Evolutionary conservation across 495 filamentous ascomycete genomes (phyloP).

Genomic region (Niebla homalea): DNA sequence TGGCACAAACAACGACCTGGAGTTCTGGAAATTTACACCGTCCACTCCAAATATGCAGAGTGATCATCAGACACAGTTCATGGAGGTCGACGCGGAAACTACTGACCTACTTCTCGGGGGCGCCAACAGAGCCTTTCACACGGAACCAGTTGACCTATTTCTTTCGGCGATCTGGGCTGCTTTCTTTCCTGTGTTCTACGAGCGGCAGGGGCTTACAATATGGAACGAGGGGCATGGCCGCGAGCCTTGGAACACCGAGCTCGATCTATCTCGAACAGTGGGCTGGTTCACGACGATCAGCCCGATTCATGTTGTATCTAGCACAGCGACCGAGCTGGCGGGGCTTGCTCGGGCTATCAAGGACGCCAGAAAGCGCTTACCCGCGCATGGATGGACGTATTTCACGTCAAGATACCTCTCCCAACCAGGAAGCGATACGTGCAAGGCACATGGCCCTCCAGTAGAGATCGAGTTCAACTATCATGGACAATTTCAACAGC

Average conservation of each 20-base stretch:
- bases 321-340: conserved; percentile 11
- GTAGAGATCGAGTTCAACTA: conserved; percentile 45
- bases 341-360: conserved; percentile 16
- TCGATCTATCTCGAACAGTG: conserved; percentile 20
- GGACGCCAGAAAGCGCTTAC: conserved; percentile 14
- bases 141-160: neutral
- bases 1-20: no score
- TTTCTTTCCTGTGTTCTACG: conserved; percentile 34
- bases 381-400: conserved; percentile 23
- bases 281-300: conserved; percentile 23
- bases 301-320: conserved; percentile 13
- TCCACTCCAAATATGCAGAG: no score
- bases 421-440: no score
- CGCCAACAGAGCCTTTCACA: neutral
- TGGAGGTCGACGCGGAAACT: neutral
- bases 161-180: conserved; percentile 29
- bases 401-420: conserved; percentile 15
- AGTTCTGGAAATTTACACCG: no score
- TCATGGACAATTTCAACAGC: conserved; percentile 33
- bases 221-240: conserved; percentile 24
- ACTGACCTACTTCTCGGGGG: neutral
- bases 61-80: no score
- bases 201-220: conserved; percentile 22
- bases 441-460: no score
- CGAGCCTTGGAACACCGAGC: conserved; percentile 15